Percentiles rank a stretch among this genome's conserved stretches.
These are phyloP conservation scores for Backusella australiensis DNA, from an alignment of 192 early-diverging fungal species.

Conservation along the genomic window DNA sequence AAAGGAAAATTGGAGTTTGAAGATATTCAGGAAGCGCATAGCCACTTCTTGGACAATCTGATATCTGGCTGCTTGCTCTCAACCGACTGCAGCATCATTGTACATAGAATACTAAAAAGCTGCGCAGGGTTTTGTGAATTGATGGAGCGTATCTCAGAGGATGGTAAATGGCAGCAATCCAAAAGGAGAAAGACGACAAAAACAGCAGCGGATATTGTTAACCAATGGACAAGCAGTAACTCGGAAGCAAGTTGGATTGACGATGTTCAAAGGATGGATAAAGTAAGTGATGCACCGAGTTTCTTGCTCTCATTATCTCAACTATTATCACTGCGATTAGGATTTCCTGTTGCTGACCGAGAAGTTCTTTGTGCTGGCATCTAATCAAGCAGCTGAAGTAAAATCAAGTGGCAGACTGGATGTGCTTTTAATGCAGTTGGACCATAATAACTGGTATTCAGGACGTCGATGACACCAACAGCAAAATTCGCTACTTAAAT, in stretches of 20 bases:
- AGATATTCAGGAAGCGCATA: conserved; percentile 37
- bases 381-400: conserved; percentile 16
- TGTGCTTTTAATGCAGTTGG: conserved; percentile 36
- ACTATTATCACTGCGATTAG: conserved; percentile 6
- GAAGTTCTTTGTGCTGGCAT: conserved; percentile 29
- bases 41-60: conserved; percentile 28
- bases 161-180: conserved; percentile 17
- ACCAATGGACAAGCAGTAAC: conserved; percentile 18
- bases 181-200: conserved; percentile 8
- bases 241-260: conserved; percentile 15
- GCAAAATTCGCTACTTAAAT: not conserved
- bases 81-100: conserved; percentile 10
- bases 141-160: conserved; percentile 16
- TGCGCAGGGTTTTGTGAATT: conserved; percentile 29
- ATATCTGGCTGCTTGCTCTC: conserved; percentile 39
- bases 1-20: conserved; percentile 37
- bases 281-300: conserved; percentile 19
- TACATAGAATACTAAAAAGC: conserved; percentile 22
- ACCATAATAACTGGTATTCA: conserved; percentile 38
- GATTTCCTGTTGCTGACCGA: conserved; percentile 25
- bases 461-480: not conserved
- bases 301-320: not conserved
- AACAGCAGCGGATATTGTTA: conserved; percentile 26
- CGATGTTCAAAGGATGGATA: conserved; percentile 17
- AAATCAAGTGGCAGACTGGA: conserved; percentile 36